These are phyloP conservation scores for Acacia concinna DNA, from an alignment of 331 rosid species.

Conservation along the genomic window DNA sequence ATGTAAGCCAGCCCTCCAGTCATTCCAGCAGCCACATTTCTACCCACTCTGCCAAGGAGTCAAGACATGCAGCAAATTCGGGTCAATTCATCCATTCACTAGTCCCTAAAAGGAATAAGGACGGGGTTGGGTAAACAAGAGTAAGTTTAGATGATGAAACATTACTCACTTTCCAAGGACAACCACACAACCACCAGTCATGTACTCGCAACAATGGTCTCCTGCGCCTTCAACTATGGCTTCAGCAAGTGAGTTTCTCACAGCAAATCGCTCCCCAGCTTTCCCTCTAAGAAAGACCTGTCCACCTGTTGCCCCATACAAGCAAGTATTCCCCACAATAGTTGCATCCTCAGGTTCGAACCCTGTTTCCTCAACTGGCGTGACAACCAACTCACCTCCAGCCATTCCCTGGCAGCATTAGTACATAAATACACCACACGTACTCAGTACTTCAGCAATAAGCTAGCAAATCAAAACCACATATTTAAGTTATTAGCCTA, in stretches of 20 bases:
- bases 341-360: constrained; percentile 93
- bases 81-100: constrained; percentile 19
- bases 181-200: constrained; percentile 98
- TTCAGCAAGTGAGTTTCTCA: constrained; percentile 95
- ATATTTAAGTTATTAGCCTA: not conserved
- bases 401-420: constrained; percentile 75
- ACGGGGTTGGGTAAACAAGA: not conserved
- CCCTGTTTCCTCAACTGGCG: constrained; percentile 80
- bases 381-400: constrained; percentile 91
- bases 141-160: constrained; percentile 30
- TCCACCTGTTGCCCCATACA: constrained; percentile 99
- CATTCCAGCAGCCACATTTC: constrained; percentile 99
- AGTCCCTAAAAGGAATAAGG: not conserved
- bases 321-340: constrained; percentile 97
- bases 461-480: constrained; percentile 17
- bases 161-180: constrained; percentile 89
- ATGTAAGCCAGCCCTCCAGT: constrained; percentile 97
- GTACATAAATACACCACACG: constrained; percentile 28
- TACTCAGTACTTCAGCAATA: not conserved
- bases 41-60: constrained; percentile 81
- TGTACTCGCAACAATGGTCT: constrained; percentile 95
- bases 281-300: constrained; percentile 91
- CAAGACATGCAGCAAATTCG: constrained; percentile 17
- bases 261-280: constrained; percentile 98
- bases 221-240: constrained; percentile 99